These are phyloP conservation scores for Dendrocalamus latiflorus DNA, from an alignment of 202 grass and related monocot genomes.

Conservation along the genomic window DNA sequence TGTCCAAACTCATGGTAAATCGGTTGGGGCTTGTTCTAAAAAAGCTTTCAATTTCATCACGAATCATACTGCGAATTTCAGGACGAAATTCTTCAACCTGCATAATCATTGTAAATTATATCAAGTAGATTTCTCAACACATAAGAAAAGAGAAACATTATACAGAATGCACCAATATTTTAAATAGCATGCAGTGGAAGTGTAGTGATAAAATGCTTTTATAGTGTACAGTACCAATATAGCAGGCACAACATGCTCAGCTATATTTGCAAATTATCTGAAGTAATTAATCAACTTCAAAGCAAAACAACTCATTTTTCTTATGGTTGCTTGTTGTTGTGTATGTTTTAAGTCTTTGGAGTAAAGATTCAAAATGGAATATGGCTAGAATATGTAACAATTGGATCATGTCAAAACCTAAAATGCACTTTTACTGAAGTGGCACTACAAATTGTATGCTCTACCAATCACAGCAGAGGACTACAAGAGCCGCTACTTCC, in stretches of 20 bases:
- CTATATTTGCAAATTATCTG: background rate
- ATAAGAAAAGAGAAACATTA: background rate
- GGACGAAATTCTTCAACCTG: slow-evolving; percentile 34
- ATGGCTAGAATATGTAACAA: background rate
- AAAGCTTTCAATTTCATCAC: slow-evolving; percentile 34
- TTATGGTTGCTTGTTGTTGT: background rate
- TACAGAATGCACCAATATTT: background rate
- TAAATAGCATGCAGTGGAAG: background rate
- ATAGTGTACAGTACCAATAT: background rate
- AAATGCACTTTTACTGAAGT: background rate
- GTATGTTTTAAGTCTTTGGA: background rate
- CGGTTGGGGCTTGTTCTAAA: slow-evolving; percentile 1
- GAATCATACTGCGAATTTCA: slow-evolving; percentile 40
- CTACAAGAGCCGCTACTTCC: background rate
- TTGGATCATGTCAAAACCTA: background rate
- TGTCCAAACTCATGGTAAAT: background rate
- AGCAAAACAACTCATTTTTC: background rate
- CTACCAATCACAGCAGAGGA: background rate
- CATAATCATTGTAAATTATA: slow-evolving; percentile 18
- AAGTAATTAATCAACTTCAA: background rate
- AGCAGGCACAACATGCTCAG: background rate
- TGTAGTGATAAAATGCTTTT: background rate
- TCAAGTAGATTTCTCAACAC: background rate
- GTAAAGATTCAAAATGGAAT: background rate
- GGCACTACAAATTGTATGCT: background rate